These are phyloP conservation scores for Harringtonia lauricola DNA, from an alignment of 2,329 filamentous ascomycete species.

Conservation along the genomic window DNA sequence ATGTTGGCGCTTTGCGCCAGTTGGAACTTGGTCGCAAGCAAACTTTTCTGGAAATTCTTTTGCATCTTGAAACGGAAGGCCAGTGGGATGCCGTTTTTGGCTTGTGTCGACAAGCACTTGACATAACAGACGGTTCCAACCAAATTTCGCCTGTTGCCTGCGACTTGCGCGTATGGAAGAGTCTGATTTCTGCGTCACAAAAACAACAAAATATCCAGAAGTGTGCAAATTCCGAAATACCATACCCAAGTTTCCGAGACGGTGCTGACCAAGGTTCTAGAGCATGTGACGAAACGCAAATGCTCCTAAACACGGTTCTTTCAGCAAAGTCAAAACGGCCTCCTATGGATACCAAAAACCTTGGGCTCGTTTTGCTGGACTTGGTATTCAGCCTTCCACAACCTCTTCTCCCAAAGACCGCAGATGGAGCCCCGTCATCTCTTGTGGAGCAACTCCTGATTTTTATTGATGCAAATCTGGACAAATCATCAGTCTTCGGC, in stretches of 20 bases:
- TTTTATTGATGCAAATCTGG: constrained; percentile 21
- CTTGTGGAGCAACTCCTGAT: constrained; percentile 21
- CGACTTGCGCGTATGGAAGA: constrained; percentile 27
- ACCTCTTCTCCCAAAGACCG: constrained; percentile 8
- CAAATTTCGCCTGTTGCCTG: constrained; percentile 31
- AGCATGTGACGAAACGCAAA: constrained; percentile 18
- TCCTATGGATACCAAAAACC: constrained; percentile 23
- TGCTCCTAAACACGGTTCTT: constrained; percentile 16
- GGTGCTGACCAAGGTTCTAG: no score
- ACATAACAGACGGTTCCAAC: constrained; percentile 23
- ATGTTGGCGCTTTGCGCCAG: constrained; percentile 31
- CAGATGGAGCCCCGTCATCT: constrained; percentile 10
- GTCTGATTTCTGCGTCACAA: constrained; percentile 20
- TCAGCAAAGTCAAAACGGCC: constrained; percentile 15
- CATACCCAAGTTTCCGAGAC: not conserved
- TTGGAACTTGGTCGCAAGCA: constrained; percentile 36
- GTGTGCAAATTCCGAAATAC: constrained; percentile 7
- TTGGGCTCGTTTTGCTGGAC: constrained; percentile 21
- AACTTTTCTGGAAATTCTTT: constrained; percentile 29
- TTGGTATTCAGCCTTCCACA: constrained; percentile 18
- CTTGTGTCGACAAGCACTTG: constrained; percentile 32
- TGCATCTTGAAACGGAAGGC: constrained; percentile 23
- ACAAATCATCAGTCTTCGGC: constrained; percentile 26
- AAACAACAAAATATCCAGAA: constrained; percentile 15
- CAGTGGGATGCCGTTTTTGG: constrained; percentile 32